Base-by-base conservation (phyloP, 768 basidiomycete genomes). In the Naematelia encephala region DNA sequence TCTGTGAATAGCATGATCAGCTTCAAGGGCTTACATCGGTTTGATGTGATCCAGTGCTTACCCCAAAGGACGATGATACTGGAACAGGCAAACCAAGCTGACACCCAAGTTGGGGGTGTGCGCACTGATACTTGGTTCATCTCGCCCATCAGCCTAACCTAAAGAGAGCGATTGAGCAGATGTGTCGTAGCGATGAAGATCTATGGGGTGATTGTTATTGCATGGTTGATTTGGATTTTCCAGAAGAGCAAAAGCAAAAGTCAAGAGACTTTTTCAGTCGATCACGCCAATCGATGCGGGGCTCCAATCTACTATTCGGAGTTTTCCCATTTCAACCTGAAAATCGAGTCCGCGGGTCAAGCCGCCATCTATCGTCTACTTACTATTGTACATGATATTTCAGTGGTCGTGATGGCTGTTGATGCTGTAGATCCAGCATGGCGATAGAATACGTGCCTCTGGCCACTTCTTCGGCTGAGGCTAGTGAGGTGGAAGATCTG, bases 61-160 rank as follows among this genome's bases (percentile, higher is more conserved):
- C 71, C 73, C 74, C 74, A 76, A 3, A 57, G 45, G 5, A 72
- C 70, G 55, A 76, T 65, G 8, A 70, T 34, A 10, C 63, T 61
- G 25, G 67, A 65, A 39, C 69, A 62, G 0, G 60, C 70, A 44
- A 74, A 63, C 73, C 73, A 74, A 53, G 54, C 53, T 12, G 73
- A 71, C 4, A 76, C 58, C 75, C 75, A 76, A 23, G 56, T 23
- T 1, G 68, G 64, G 12, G 70, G 70, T 26, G 55, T 56, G 19
- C 52, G 56, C n/a, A 66, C 55, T 11, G 34, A 8, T 8, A 39
- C 34, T 39, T 16, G 34, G 34, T 16, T 39, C 34, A 39, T 39
- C 34, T 39, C 34, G 16, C 8, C 34, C 34, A n/a, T n/a, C n/a
- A n/a, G n/a, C n/a, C n/a, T n/a, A n/a, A n/a, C n/a, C n/a, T n/a